Base-by-base conservation (phyloP, 805 yeast species). In the Saturnispora quitensis region DNA sequence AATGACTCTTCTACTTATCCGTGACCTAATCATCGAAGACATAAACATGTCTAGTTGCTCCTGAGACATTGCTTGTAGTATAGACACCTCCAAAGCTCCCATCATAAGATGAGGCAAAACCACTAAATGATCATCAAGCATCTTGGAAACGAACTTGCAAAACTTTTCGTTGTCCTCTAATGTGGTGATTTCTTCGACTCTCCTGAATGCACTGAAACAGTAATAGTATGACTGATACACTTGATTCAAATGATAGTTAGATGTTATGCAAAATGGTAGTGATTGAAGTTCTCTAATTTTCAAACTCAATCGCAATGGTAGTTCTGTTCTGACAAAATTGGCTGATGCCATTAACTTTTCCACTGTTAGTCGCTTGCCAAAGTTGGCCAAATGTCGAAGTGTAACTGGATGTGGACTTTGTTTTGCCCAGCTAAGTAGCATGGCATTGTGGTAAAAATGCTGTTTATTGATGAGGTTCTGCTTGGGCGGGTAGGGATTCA, bases 81-180 rank as follows among this genome's bases (percentile, higher is more conserved):
- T 80, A 13, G 86, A 78, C 55, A 83, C 83, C 60, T 91, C 97
- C 45, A 89, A 70, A 1, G 95, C 89, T 1, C 98, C 98, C 89
- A 89, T 86, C 74, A 91, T 85, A 54, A 90, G 72, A 64, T 90
- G 91, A 1, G 97, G 93, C 54, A 91, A 73, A 56, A 89, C 86
- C 50, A 84, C 71, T 47, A 89, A 75, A 68, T 91, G 96, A 60
- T 82, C 86, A 65, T 84, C 89, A 58, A 91, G 70, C 55, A 89
- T 76, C 33, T 75, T 72, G 27, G 78, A 74, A 51, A 90, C 69
- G 50, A 80, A 75, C 25, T 72, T 71, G 62, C 95, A 84, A 65
- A 91, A 90, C 57, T 68, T 68, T 40, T 78, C 82, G 63, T 91
- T 91, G 50, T 89, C 96, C 38, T 84, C 81, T 36, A 89, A 66